These are phyloP conservation scores for Aspergillus persii DNA, from an alignment of 2,329 filamentous ascomycete species.

Conservation along the genomic window DNA sequence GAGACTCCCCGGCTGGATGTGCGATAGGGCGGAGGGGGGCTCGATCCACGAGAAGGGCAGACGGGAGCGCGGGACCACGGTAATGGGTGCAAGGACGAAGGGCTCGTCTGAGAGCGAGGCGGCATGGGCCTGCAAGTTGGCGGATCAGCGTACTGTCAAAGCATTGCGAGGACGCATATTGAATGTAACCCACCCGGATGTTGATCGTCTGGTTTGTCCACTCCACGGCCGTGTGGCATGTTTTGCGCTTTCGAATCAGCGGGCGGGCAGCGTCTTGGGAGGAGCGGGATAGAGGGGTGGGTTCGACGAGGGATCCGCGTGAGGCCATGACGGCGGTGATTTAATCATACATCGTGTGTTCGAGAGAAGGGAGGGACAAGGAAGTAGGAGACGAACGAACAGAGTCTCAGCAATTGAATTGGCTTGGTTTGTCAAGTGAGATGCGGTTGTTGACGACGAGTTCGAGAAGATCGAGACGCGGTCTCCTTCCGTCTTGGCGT, in stretches of 20 bases:
- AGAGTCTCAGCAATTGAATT: too few species aligned
- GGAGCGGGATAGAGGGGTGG: slow-evolving; percentile 33
- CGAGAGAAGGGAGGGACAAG: not conserved
- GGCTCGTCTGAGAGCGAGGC: slow-evolving; percentile 35
- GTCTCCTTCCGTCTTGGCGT: not conserved
- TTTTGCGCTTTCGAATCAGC: slow-evolving; percentile 36
- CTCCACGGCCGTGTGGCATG: slow-evolving; percentile 17
- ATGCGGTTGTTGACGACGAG: not conserved
- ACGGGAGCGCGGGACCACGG: slow-evolving; percentile 34
- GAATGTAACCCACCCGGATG: slow-evolving; percentile 31
- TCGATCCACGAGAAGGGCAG: slow-evolving; percentile 43
- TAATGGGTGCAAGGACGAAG: slow-evolving; percentile 36
- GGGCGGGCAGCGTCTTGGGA: slow-evolving; percentile 19
- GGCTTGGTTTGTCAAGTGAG: too few species aligned
- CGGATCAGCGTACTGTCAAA: not conserved
- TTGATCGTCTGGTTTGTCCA: slow-evolving; percentile 25
- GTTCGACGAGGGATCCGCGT: slow-evolving; percentile 32
- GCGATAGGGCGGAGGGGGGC: slow-evolving; percentile 22
- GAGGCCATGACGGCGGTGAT: slow-evolving; percentile 38
- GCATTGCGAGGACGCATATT: not conserved
- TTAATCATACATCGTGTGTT: slow-evolving; percentile 14
- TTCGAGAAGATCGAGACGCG: slow-evolving; percentile 5
- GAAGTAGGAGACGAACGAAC: too few species aligned
- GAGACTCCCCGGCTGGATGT: slow-evolving; percentile 34
- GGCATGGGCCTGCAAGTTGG: slow-evolving; percentile 30